A percentile compares a stretch with the other conserved stretches of the same genome.
Evolutionary conservation across 2,329 filamentous ascomycete genomes (phyloP).

Genomic region (Phyllosticta citriasiana): DNA sequence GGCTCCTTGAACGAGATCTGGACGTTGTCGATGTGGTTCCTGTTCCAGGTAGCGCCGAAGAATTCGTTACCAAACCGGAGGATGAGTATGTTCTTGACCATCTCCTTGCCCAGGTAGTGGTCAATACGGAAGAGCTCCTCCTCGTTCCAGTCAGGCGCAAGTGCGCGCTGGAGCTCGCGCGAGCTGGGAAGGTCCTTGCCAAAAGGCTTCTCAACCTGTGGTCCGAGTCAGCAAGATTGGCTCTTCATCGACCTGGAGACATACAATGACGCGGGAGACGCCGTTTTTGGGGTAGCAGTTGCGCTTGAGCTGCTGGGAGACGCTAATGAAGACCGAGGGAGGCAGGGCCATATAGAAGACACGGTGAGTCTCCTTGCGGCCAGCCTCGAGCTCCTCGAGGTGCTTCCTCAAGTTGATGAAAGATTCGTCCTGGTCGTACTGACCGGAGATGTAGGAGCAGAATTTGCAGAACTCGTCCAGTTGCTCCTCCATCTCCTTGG

Average conservation of each 20-base stretch:
- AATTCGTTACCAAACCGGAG: conserved; percentile 98
- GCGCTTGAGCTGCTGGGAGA: conserved; percentile 93
- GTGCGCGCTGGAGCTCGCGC: conserved; percentile 83
- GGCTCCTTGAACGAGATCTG: conserved; percentile 98
- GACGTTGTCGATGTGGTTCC: conserved; percentile 98
- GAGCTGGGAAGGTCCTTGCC: conserved; percentile 95
- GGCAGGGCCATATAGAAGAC: conserved; percentile 99
- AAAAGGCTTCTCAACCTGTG: conserved; percentile 95
- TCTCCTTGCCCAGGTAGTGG: conserved; percentile 98
- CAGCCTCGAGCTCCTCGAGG: conserved; percentile 74
- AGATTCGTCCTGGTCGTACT: conserved; percentile 94
- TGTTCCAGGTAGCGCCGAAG: conserved; percentile 97
- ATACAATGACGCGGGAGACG: conserved; percentile 86
- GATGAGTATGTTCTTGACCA: conserved; percentile 99
- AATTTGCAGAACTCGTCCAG: conserved; percentile 78
- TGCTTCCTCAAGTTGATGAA: conserved; percentile 81
- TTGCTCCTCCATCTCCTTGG: conserved; percentile 94
- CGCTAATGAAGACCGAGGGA: conserved; percentile 94
- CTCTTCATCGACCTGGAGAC: conserved; percentile 20
- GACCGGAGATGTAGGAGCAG: conserved; percentile 91
- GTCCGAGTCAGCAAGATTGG: conserved; percentile 5
- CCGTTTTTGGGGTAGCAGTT: conserved; percentile 91
- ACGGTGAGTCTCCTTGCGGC: conserved; percentile 72
- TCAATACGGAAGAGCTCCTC: conserved; percentile 99
- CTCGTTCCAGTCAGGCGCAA: conserved; percentile 97